phyloP scores from a whole-genome alignment of 2,329 filamentous ascomycete genomes.

The Botryosphaeria dothidea region DNA sequence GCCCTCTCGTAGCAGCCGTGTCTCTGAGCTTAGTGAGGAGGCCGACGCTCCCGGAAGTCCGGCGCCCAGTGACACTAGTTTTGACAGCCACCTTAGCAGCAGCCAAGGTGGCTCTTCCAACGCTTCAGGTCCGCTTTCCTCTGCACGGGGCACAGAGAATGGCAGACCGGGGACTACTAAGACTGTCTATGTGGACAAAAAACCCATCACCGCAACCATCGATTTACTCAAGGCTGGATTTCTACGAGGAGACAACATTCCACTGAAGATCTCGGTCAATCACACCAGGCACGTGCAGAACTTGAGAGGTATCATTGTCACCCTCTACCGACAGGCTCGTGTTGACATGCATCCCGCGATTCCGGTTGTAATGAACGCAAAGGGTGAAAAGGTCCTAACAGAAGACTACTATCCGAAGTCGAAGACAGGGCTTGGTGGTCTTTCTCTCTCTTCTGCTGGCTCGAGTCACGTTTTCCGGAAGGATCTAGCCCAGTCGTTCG shows the following conservation, averaged over 20 bases:
- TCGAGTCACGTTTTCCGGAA: slow-evolving; percentile 94
- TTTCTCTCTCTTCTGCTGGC: slow-evolving; percentile 82
- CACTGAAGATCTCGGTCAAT: slow-evolving; percentile 77
- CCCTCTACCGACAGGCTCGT: slow-evolving; percentile 84
- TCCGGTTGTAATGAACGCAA: slow-evolving; percentile 62
- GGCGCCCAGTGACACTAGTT: slow-evolving; percentile 49
- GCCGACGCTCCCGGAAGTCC: slow-evolving; percentile 42
- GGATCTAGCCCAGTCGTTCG: slow-evolving; percentile 85
- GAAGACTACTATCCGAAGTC: slow-evolving; percentile 88
- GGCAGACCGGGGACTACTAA: slow-evolving; percentile 51
- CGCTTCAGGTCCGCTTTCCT: slow-evolving; percentile 9
- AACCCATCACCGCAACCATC: slow-evolving; percentile 77
- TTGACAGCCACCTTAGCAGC: slow-evolving; percentile 59
- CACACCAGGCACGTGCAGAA: slow-evolving; percentile 91
- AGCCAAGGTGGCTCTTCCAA: slow-evolving; percentile 42
- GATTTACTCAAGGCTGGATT: slow-evolving; percentile 82
- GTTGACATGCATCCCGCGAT: slow-evolving; percentile 77
- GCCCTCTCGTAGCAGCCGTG: slow-evolving; percentile 25
- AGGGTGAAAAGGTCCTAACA: slow-evolving; percentile 69
- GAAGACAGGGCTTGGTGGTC: slow-evolving; percentile 78
- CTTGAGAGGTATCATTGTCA: slow-evolving; percentile 88
- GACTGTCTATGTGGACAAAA: slow-evolving; percentile 65
- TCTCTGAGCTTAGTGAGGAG: slow-evolving; percentile 34
- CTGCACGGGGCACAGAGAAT: slow-evolving; percentile 37
- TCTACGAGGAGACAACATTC: slow-evolving; percentile 79